phyloP scores from a whole-genome alignment of 768 basidiomycete genomes.

The Lentinula sp. region DNA sequence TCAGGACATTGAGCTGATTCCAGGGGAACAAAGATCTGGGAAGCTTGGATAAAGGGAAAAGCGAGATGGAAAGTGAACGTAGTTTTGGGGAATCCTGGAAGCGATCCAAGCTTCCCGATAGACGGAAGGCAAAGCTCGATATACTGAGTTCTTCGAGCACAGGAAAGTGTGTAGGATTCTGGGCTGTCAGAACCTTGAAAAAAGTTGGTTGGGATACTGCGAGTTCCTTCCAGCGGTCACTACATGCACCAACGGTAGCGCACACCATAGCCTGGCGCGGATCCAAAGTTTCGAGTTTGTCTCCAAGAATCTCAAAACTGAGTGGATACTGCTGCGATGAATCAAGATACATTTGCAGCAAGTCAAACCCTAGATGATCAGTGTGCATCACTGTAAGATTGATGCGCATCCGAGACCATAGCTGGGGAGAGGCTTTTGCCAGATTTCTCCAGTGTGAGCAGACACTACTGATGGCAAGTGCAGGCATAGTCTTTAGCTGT shows the following conservation, averaged over 20 bases:
- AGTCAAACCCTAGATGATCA: neutral
- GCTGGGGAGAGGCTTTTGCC: neutral
- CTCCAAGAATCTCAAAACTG: neutral
- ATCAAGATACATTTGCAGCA: neutral
- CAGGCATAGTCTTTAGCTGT: neutral
- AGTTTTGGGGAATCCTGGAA: neutral
- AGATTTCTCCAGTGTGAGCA: neutral
- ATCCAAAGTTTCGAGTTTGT: neutral
- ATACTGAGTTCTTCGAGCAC: neutral
- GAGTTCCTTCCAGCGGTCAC: neutral
- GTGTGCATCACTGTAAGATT: neutral
- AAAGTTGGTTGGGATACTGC: neutral
- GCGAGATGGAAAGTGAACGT: neutral
- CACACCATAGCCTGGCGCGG: neutral
- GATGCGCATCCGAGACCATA: neutral
- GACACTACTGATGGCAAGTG: neutral
- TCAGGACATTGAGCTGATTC: neutral
- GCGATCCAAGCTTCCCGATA: neutral
- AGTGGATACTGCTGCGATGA: neutral
- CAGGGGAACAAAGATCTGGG: neutral
- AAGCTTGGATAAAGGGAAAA: neutral
- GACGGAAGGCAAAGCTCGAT: neutral
- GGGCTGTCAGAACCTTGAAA: neutral
- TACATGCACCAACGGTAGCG: neutral
- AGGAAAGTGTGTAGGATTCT: neutral